Base-by-base conservation (phyloP, 805 yeast genomes). In the Teunomyces kruisii region DNA sequence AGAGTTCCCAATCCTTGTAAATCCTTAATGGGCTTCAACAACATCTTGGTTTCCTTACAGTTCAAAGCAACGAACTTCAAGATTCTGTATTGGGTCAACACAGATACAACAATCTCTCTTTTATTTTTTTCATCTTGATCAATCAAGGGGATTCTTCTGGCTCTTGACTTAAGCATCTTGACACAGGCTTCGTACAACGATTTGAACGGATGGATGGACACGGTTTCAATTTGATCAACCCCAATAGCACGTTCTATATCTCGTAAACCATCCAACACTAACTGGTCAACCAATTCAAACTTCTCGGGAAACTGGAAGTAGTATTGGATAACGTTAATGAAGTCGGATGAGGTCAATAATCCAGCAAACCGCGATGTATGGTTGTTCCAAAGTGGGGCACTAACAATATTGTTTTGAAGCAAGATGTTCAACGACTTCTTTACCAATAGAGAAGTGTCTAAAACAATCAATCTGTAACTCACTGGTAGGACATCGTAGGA, bases 401-500 rank as follows among this genome's bases (percentile, higher is more conserved):
- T 85, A 27, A 94, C 97, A 58, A 94, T 89, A 61, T 88, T 88
- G 65, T 94, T 94, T 62, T 94, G 98, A 42, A 94, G 73, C 49
- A 94, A 69, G 24, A 95, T 91, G 52, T 89, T 90, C 58, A 94
- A 74, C 4, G 97, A 87, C 62, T 92, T 89, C 67, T 92, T 91
- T 31, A 94, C 96, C 45, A 89, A 70, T 39, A 94, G 72, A 5
- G 96, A 81, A 1, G 98, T 91, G 63, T 94, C 99, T 56, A 94
- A 80, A 39, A 94, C 98, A 45, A 94, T 86, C 57, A 94, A 76
- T 55, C 97, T 76, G 64, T 92, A 94, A 15, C 96, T 85, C 29
- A 94, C 98, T 2, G 99, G 99, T 33, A 94, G 75, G 16, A 94
- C 99, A 59, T 94, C 99, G 64, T 94, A 94, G 1, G 97, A 89